These are phyloP conservation scores for Fusarium acutatum DNA, from an alignment of 2,329 filamentous ascomycete species.

Conservation along the genomic window DNA sequence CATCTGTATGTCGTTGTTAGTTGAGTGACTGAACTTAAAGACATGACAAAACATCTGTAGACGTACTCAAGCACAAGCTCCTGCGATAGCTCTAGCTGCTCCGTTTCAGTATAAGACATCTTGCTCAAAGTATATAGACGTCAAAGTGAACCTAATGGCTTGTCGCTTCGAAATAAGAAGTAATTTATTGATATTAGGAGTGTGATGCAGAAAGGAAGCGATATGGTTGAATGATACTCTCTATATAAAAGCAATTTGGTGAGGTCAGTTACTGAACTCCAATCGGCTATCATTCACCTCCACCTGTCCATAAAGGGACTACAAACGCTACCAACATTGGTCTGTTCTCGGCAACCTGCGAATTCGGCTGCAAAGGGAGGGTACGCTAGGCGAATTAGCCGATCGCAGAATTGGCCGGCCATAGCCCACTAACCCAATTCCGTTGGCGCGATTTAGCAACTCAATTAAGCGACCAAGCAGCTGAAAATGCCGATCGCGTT, in stretches of 20 bases:
- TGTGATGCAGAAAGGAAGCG: background rate
- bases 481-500: background rate
- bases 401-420: background rate
- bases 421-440: background rate
- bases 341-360: background rate
- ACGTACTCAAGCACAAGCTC: background rate
- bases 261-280: accelerated
- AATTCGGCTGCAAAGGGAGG: background rate
- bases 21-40: accelerated
- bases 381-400: background rate
- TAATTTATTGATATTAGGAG: background rate
- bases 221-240: accelerated
- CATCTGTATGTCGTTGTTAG: background rate
- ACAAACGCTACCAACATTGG: accelerated
- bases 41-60: accelerated
- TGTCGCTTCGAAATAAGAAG: accelerated
- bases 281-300: background rate
- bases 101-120: background rate
- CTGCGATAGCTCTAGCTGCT: background rate
- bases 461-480: background rate
- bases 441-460: accelerated
- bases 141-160: accelerated
- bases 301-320: accelerated
- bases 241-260: background rate
- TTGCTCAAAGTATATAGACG: accelerated